Conservation (phyloP, 768 basidiomycete genomes). For the Rhizopogon vinicolor region DNA sequence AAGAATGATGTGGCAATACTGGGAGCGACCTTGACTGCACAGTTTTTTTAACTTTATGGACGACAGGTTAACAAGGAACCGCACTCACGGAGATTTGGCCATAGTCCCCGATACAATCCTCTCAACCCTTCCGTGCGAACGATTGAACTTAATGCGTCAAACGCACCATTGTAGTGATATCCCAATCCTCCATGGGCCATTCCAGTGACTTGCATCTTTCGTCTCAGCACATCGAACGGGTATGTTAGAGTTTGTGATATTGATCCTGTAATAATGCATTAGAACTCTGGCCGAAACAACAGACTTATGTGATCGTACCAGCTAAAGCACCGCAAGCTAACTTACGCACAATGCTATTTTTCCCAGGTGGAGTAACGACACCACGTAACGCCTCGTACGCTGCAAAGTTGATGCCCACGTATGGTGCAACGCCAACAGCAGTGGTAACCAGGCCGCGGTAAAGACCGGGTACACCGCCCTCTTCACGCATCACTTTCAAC, state of each 20-base stretch:
- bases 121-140: constrained; percentile 66
- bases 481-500: constrained; percentile 82
- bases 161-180: constrained; percentile 72
- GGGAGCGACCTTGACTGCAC: constrained; percentile 82
- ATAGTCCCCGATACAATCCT: constrained; percentile 82
- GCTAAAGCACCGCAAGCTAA: constrained; percentile 84
- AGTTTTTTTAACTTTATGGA: constrained; percentile 5
- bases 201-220: constrained; percentile 94
- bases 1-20: constrained; percentile 87
- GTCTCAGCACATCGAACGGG: constrained; percentile 89
- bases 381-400: constrained; percentile 82
- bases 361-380: constrained; percentile 76
- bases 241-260: constrained; percentile 94
- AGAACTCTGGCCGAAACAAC: constrained; percentile 3
- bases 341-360: constrained; percentile 63
- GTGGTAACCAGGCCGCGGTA: constrained; percentile 86
- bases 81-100: constrained; percentile 81
- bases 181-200: constrained; percentile 57
- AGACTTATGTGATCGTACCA: constrained; percentile 37
- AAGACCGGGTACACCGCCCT: constrained; percentile 84
- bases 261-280: constrained; percentile 44
- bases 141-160: constrained; percentile 72
- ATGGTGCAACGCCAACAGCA: constrained; percentile 86
- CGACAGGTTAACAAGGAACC: constrained; percentile 5
- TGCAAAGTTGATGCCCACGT: constrained; percentile 91